Evolutionary conservation across 2,329 filamentous ascomycete species (phyloP).

Genomic region (Trichoderma afroharzianum): DNA sequence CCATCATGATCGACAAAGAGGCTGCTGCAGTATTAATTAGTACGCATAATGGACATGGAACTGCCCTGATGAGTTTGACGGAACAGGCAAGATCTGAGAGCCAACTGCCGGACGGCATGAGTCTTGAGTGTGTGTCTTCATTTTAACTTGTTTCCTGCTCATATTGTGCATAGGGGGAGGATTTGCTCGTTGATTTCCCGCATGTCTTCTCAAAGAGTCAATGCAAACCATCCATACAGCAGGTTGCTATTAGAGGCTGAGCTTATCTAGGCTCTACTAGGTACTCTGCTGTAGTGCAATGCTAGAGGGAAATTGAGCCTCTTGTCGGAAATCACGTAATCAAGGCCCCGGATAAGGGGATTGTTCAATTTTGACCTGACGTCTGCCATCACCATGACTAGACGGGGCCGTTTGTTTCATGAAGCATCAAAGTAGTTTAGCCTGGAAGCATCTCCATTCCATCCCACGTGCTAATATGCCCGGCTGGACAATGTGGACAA

Average conservation of each 20-base stretch:
- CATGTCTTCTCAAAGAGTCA: background rate
- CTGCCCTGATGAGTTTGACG: background rate
- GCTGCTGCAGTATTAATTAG: background rate
- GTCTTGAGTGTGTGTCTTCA: background rate
- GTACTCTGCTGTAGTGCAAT: no score
- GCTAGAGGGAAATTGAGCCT: background rate
- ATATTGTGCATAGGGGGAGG: background rate
- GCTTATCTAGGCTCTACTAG: background rate
- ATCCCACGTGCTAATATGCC: slow-evolving; percentile 13
- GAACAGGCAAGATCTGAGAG: background rate
- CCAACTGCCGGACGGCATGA: background rate
- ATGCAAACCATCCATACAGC: background rate
- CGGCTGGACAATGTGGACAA: background rate
- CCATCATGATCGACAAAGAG: background rate
- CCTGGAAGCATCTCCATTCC: slow-evolving; percentile 5
- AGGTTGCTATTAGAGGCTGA: background rate
- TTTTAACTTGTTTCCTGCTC: background rate
- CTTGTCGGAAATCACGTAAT: slow-evolving; percentile 9
- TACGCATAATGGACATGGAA: background rate
- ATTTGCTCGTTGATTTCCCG: background rate
- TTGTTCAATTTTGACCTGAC: background rate
- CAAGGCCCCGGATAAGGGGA: background rate
- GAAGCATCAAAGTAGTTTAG: slow-evolving; percentile 2
- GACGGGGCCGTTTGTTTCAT: slow-evolving; percentile 13
- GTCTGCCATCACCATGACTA: background rate